Base-by-base conservation (phyloP, 2,329 filamentous ascomycete species). In the Escovopsis weberi region DNA sequence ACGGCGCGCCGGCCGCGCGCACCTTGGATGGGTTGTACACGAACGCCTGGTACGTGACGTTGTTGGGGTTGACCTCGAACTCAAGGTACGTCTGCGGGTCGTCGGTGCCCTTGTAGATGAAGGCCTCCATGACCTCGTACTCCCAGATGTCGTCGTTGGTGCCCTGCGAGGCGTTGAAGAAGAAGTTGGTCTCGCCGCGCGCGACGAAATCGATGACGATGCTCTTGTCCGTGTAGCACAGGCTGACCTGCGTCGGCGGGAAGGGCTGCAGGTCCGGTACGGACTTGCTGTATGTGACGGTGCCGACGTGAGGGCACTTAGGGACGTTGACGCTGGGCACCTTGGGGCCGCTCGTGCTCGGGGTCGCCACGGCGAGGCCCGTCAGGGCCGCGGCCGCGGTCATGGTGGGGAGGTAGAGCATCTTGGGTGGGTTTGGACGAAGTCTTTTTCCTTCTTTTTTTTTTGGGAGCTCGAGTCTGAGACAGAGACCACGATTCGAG, bases 41-140 rank as follows among this genome's bases (percentile, higher is more conserved):
- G 45, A 69, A 67, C 8, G 67, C 64, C 47, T 70, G 66, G 56
- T 66, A 72, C 19, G 67, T 72, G 41, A 66, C 61, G 45, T 72
- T 71, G 58, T 68, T 47, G 40, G 68, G 68, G 51, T 54, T 68
- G 36, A 72, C 61, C 52, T 72, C 68, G 49, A 69, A 67, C 55
- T 72, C 68, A 45, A 72, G 57, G 50, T 72, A 72, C 2, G 61
- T 67, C 54, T 64, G 58, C 1, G 68, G 68, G 51, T 70, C 65
- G 34, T 60, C 58, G 45, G 56, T 62, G 41, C 68, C 68, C 32
- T 54, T 59, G 51, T 64, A 58, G 47, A 72, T 61, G 50, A 72
- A 72, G 10, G 62, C 61, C 49, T 71, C 69, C 63, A 72, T 67
- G 33, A 71, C 68, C 48, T 70, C 65, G 50, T 71, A 71, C 42